These are phyloP conservation scores for Leishmania arabica DNA, from an alignment of 208 protist species.

Conservation along the genomic window DNA sequence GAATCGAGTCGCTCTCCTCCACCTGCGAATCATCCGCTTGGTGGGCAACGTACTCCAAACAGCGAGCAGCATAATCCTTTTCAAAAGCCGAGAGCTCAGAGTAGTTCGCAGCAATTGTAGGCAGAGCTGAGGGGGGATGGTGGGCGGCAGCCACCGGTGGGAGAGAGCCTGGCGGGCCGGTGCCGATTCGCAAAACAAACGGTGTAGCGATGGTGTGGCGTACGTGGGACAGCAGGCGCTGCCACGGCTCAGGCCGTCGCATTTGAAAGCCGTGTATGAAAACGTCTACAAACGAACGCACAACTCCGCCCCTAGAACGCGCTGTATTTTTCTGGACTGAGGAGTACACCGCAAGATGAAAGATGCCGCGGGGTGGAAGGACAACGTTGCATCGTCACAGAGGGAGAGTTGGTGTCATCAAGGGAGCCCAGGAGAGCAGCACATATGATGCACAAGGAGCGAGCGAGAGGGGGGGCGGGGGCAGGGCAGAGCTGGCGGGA, in stretches of 20 bases:
- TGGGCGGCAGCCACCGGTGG: background rate
- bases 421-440: background rate
- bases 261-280: background rate
- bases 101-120: conserved; percentile 1
- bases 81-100: conserved; percentile 6
- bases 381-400: background rate
- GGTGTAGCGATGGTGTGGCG: background rate
- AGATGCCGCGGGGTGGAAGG: background rate
- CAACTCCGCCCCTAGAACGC: background rate
- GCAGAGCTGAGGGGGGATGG: background rate
- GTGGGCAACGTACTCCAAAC: conserved; percentile 5
- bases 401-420: background rate
- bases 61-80: conserved; percentile 6
- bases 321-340: background rate
- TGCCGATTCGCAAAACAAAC: conserved; percentile 5
- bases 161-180: background rate
- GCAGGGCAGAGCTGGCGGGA: background rate
- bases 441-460: background rate
- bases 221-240: conserved; percentile 12
- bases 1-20: background rate
- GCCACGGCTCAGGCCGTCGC: background rate
- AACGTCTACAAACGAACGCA: background rate
- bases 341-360: background rate
- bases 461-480: background rate
- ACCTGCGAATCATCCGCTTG: background rate